Conservation (phyloP, 208 protist species). For the Trypanosoma mega region DNA sequence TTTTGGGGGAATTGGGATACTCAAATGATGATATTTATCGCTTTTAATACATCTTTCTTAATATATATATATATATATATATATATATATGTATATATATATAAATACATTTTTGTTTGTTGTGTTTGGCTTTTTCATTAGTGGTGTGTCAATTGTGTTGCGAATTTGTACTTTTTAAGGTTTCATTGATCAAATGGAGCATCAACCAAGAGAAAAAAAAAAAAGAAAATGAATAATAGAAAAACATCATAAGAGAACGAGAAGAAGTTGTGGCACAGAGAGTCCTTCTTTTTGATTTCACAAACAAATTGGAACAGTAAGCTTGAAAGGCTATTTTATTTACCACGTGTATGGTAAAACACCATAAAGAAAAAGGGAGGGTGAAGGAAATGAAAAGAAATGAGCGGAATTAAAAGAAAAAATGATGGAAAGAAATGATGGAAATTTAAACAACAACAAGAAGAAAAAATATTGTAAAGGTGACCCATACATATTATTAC, state of each 20-base stretch:
- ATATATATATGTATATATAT: neutral
- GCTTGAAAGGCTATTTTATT: too few species aligned
- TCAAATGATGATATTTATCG: slow-evolving; percentile 82
- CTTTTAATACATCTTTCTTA: slow-evolving; percentile 44
- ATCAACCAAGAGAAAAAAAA: slow-evolving; percentile 3
- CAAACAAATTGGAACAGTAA: neutral
- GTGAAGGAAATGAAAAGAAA: neutral
- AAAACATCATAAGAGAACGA: neutral
- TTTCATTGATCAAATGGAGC: neutral
- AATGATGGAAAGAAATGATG: neutral
- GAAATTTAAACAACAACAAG: neutral
- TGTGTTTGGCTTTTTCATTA: neutral
- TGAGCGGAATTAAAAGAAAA: neutral
- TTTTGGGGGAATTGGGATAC: slow-evolving; percentile 84
- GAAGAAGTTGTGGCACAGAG: too few species aligned
- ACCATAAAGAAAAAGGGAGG: neutral
- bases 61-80: neutral
- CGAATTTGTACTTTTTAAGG: slow-evolving; percentile 3
- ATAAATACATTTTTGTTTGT: slow-evolving; percentile 5
- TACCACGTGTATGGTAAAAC: too few species aligned
- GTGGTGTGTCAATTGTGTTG: neutral
- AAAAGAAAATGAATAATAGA: slow-evolving; percentile 4
- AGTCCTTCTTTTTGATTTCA: too few species aligned
- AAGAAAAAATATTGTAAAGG: neutral
- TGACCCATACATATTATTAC: too few species aligned